Evolutionary conservation across 805 yeast species (phyloP).

Genomic region (Lipomyces kockii): DNA sequence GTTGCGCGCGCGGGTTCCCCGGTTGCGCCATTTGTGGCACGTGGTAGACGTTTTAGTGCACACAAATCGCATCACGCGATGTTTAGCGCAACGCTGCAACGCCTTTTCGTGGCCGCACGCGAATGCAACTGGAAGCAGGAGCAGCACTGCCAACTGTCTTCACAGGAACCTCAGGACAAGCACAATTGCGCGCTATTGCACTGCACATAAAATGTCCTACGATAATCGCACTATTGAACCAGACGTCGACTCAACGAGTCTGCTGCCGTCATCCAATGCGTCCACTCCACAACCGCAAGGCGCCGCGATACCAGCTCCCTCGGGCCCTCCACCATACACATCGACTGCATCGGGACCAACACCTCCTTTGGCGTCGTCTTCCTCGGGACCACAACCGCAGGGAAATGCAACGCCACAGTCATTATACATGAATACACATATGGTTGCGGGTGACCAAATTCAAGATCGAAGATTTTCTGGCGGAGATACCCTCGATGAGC

Average conservation of each 20-base stretch:
- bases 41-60: not conserved
- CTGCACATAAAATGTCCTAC: slow-evolving; percentile 13
- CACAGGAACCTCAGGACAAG: not conserved
- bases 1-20: not conserved
- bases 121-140: not conserved
- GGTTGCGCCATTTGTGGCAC: not conserved
- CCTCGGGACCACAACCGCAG: slow-evolving; percentile 15
- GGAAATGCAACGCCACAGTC: not conserved
- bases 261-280: slow-evolving; percentile 4
- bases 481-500: slow-evolving; percentile 75
- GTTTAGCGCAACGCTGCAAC: slow-evolving; percentile 1
- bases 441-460: slow-evolving; percentile 38
- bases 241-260: slow-evolving; percentile 16
- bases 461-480: slow-evolving; percentile 63
- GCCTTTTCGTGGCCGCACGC: not conserved
- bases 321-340: slow-evolving; percentile 15
- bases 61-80: not conserved
- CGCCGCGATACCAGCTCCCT: slow-evolving; percentile 6
- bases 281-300: not conserved
- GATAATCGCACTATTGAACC: slow-evolving; percentile 27
- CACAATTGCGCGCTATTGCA: not conserved
- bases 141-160: not conserved
- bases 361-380: slow-evolving; percentile 18
- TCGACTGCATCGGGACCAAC: slow-evolving; percentile 11
- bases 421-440: slow-evolving; percentile 14